Base-by-base conservation (phyloP, 176 grass and related monocot species). In the Otatea glauca region DNA sequence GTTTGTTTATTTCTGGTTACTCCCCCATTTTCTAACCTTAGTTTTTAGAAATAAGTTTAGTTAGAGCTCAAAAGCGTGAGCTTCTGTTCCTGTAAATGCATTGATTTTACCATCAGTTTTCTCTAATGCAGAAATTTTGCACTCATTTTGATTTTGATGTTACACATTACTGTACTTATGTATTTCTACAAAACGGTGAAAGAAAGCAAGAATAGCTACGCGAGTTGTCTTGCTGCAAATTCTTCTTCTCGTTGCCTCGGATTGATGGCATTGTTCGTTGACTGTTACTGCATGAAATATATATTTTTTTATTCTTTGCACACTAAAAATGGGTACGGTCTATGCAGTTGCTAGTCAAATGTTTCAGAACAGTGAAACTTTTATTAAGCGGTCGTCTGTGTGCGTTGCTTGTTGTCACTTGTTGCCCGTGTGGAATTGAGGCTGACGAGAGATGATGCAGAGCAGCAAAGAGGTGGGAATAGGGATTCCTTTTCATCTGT, bases 81-180 rank as follows among this genome's bases (percentile, higher is more conserved):
- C 59, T 86, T 80, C 41, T 55, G 85, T 92, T 75, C 90, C 72
- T 94, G 92, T 94, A 94, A 91, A 89, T 94, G n/a, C 74, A 65
- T 45, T 64, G 53, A 62, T 38, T n/a, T 37, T 37, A 71, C 23
- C 34, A 48, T 41, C 61, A 79, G 41, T 13, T 41, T 44, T 61
- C 51, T 47, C 18, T 48, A 86, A 78, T 88, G 65, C 61, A 88
- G 27, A 72, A 79, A 21, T 62, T 84, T 88, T 74, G 63, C 25
- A n/a, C 53, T 20, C n/a, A 9, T 70, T 64, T 65, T 39, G 37
- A 72, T 44, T 43, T 51, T 27, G 9, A 44, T 84, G 12, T 23
- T 65, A 20, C 70, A 25, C 21, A 35, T 49, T 7, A 38, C 20
- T 23, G 0, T 34, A 39, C 25, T 51, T 39, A 37, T 37, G 35